A percentile compares a stretch with the other conserved stretches of the same genome.
These are phyloP conservation scores for Puccinia polysora DNA, from an alignment of 1,284 basidiomycete genomes.

Conservation along the genomic window DNA sequence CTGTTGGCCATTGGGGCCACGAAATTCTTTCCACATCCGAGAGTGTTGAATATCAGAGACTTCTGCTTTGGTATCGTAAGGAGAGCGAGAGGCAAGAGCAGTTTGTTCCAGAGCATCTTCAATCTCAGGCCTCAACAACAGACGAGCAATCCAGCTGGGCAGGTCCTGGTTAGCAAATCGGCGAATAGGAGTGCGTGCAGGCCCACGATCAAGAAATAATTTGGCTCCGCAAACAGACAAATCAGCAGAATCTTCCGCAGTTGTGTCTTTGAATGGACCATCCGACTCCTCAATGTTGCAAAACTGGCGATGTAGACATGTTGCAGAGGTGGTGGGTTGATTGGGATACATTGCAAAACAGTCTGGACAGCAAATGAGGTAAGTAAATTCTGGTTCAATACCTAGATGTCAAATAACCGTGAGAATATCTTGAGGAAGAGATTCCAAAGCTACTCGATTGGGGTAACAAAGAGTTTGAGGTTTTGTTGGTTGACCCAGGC, in stretches of 20 bases:
- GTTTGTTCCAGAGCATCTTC: conserved; percentile 6
- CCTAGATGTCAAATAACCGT: background rate
- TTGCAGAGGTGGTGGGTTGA: background rate
- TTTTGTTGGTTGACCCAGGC: no score
- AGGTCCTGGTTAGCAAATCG: conserved; percentile 9
- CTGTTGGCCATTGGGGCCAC: conserved; percentile 8
- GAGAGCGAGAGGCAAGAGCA: background rate
- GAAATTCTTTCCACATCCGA: conserved; percentile 15
- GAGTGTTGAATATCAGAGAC: conserved; percentile 29
- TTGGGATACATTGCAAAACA: conserved; percentile 25
- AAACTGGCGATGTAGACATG: background rate
- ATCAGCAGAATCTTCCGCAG: background rate
- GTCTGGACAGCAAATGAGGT: conserved; percentile 1
- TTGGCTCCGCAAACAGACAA: background rate
- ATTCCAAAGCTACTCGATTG: no score
- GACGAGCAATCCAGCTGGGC: conserved; percentile 15
- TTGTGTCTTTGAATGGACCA: background rate
- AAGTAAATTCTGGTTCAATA: background rate
- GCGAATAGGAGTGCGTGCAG: background rate
- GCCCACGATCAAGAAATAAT: background rate
- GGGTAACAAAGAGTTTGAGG: no score
- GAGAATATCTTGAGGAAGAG: background rate
- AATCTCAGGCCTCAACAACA: conserved; percentile 1
- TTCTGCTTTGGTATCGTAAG: background rate
- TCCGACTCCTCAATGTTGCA: background rate